Percentiles rank a stretch among this genome's conserved stretches.
Evolutionary conservation across 345 rosid species (phyloP).

Genomic region (Geranium rotundifolium): DNA sequence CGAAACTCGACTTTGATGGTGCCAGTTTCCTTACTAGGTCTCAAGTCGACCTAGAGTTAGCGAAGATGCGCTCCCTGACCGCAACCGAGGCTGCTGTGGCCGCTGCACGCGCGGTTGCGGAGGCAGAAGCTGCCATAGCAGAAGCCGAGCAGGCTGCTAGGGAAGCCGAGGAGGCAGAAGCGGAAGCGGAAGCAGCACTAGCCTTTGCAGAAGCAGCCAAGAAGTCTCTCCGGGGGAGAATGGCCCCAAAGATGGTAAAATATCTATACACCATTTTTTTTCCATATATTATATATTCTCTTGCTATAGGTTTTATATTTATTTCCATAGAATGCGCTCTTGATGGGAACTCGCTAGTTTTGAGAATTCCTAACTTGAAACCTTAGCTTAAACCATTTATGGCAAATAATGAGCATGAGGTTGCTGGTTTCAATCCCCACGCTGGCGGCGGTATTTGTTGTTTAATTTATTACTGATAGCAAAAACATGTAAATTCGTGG

Average conservation of each 20-base stretch:
- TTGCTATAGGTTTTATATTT: too few relatives aligned
- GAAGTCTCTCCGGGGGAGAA: conserved; percentile 62
- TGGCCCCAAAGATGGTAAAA: conserved; percentile 41
- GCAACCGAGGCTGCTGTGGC: conserved; percentile 75
- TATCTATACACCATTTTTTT: too few relatives aligned
- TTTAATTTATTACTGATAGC: too few relatives aligned
- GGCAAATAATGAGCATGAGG: too few relatives aligned
- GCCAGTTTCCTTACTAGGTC: conserved; percentile 39
- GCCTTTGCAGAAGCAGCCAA: conserved; percentile 80
- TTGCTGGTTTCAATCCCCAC: too few relatives aligned
- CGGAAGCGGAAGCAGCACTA: conserved; percentile 85
- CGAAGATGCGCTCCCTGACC: conserved; percentile 73
- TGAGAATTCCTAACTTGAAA: too few relatives aligned
- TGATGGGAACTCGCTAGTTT: too few relatives aligned
- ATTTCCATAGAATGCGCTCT: too few relatives aligned
- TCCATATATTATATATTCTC: too few relatives aligned
- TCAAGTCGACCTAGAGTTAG: conserved; percentile 71
- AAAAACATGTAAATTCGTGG: too few relatives aligned
- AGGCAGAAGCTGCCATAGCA: conserved; percentile 86
- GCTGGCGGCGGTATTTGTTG: too few relatives aligned
- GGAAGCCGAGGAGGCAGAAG: conserved; percentile 93
- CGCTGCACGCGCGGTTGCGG: conserved; percentile 85
- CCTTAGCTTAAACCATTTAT: too few relatives aligned
- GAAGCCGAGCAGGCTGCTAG: conserved; percentile 94
- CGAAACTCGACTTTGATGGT: conserved; percentile 45